These are phyloP conservation scores for Houttuynia cordata DNA, from an alignment of 164 flowering plant genomes.

Conservation along the genomic window DNA sequence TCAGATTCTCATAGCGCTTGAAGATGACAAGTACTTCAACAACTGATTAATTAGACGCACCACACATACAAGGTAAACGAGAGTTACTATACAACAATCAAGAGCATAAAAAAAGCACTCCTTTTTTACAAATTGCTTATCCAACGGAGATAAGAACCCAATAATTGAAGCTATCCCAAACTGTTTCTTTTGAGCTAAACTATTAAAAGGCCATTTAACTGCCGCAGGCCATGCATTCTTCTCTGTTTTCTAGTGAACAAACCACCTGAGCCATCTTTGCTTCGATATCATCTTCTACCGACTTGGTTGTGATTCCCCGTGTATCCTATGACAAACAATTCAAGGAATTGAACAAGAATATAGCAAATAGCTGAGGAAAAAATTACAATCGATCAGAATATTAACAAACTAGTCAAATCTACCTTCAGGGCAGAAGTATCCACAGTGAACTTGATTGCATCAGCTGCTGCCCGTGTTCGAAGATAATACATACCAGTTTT, in stretches of 20 bases:
- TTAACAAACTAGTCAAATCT: not conserved
- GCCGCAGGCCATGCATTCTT: conserved; percentile 93
- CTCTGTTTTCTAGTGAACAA: conserved; percentile 74
- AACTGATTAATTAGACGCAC: no score
- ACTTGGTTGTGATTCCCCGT: conserved; percentile 28
- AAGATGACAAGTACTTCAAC: no score
- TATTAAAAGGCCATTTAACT: conserved; percentile 23
- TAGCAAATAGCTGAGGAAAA: not conserved
- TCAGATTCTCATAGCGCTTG: no score
- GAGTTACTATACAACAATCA: no score
- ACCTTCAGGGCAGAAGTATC: conserved; percentile 65
- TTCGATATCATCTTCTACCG: conserved; percentile 34
- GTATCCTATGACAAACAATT: not conserved
- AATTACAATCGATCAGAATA: no score
- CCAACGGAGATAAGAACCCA: no score
- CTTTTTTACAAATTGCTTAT: no score
- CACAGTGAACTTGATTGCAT: conserved; percentile 96
- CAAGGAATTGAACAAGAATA: not conserved
- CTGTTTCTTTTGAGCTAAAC: no score
- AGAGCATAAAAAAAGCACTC: no score
- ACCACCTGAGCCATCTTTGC: conserved; percentile 77
- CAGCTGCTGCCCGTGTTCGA: conserved; percentile 88
- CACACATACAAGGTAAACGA: no score
- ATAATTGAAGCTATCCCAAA: no score
- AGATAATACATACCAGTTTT: conserved; percentile 95